These are phyloP conservation scores for Aspergillus bertholletiae DNA, from an alignment of 495 filamentous ascomycete genomes.

Conservation along the genomic window DNA sequence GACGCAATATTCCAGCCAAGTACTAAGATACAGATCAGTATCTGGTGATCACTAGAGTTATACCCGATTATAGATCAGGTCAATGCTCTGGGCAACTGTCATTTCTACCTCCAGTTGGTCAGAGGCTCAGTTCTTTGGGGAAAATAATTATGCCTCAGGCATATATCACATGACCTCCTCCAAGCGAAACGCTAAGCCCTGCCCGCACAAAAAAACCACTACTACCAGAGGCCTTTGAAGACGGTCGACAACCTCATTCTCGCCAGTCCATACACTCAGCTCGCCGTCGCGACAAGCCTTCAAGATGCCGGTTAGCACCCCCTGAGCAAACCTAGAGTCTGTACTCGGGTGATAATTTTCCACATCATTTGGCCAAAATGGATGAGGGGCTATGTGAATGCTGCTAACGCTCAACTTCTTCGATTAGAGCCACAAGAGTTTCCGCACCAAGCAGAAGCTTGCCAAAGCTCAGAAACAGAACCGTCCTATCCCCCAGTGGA, in stretches of 20 bases:
- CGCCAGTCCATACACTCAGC: conserved; percentile 39
- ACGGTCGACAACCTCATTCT: conserved; percentile 39
- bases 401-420: conserved; percentile 19
- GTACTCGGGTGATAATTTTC: background rate
- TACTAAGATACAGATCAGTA: no score
- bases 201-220: conserved; percentile 44
- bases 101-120: no score
- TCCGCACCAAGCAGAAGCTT: conserved; percentile 99
- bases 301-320: conserved; percentile 78
- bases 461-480: conserved; percentile 99
- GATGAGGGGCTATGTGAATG: background rate
- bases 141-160: conserved; percentile 21
- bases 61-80: no score
- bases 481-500: conserved; percentile 99
- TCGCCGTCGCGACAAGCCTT: conserved; percentile 54
- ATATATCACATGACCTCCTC: conserved; percentile 38
- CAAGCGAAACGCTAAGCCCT: conserved; percentile 47
- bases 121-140: background rate
- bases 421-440: conserved; percentile 91
- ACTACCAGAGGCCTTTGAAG: conserved; percentile 22
- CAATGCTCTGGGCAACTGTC: no score
- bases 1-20: no score
- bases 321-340: background rate
- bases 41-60: no score
- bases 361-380: background rate